Percentiles rank a stretch among this genome's conserved stretches.
Evolutionary conservation across 768 basidiomycete species (phyloP).

Genomic region (Pholiota molesta): DNA sequence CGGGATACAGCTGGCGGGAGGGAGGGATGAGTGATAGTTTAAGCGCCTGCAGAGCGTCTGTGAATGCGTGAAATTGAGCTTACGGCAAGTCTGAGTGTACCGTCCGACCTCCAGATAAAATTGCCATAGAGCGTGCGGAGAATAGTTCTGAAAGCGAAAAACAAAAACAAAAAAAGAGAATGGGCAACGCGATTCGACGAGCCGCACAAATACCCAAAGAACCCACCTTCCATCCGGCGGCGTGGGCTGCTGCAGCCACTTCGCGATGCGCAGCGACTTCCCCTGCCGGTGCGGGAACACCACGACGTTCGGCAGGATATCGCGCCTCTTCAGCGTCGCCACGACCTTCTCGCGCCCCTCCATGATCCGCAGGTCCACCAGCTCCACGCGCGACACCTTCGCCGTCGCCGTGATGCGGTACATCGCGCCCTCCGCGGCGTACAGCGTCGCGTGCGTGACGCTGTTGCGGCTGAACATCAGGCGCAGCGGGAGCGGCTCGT

Average conservation of each 20-base stretch:
- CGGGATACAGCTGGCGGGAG: slow-evolving; percentile 14
- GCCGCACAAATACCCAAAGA: slow-evolving; percentile 1
- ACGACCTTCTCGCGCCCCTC: slow-evolving; percentile 12
- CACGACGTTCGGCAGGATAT: slow-evolving; percentile 22
- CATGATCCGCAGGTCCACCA: slow-evolving; percentile 11
- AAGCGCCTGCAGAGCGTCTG: background rate
- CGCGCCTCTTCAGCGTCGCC: slow-evolving; percentile 21
- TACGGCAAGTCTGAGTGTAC: slow-evolving; percentile 19
- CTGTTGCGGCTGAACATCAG: slow-evolving; percentile 22
- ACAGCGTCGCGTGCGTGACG: slow-evolving; percentile 18
- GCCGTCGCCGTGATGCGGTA: slow-evolving; percentile 19
- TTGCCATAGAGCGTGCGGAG: slow-evolving; percentile 14
- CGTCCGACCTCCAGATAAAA: slow-evolving; percentile 18
- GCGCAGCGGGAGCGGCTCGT: slow-evolving; percentile 14
- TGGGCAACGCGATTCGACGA: background rate
- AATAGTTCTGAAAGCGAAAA: slow-evolving; percentile 2
- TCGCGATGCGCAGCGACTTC: slow-evolving; percentile 16
- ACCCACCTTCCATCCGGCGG: slow-evolving; percentile 8
- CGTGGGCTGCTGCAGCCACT: slow-evolving; percentile 20
- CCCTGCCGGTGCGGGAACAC: slow-evolving; percentile 20
- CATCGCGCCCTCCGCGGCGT: slow-evolving; percentile 10
- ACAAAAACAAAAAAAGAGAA: background rate
- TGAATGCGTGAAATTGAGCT: background rate
- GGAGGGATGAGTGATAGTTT: background rate
- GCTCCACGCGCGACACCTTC: slow-evolving; percentile 15